These are phyloP conservation scores for Aspergillus ostianus DNA, from an alignment of 495 filamentous ascomycete genomes.

Conservation along the genomic window DNA sequence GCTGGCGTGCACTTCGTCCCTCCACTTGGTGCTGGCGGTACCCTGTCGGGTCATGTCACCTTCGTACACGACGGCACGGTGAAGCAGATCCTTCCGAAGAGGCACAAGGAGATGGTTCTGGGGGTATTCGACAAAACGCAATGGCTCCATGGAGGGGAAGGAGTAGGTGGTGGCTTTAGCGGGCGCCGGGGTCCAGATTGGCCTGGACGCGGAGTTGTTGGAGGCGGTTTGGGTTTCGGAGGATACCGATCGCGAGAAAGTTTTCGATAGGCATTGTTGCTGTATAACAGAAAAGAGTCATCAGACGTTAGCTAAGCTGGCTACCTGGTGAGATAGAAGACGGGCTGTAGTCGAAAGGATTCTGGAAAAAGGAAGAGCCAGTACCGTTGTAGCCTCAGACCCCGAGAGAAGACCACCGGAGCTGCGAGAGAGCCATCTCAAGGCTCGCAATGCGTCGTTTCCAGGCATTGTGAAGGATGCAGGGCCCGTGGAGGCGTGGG, in stretches of 20 bases:
- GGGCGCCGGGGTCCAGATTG: conserved; percentile 30
- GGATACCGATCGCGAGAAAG: conserved; percentile 66
- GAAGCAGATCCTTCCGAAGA: conserved; percentile 86
- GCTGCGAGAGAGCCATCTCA: conserved; percentile 44
- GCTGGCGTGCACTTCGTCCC: conserved; percentile 79
- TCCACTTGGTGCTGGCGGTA: conserved; percentile 80
- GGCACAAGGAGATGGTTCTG: conserved; percentile 80
- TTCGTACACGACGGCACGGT: conserved; percentile 90
- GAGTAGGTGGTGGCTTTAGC: conserved; percentile 82
- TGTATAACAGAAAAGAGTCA: conserved; percentile 2
- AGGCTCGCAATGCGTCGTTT: conserved; percentile 33
- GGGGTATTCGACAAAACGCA: conserved; percentile 74
- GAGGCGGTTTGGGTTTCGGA: conserved; percentile 56
- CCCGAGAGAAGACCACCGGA: conserved; percentile 42
- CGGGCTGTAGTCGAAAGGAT: not conserved
- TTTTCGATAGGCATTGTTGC: conserved; percentile 52
- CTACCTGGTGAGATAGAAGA: not conserved
- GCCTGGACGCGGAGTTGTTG: conserved; percentile 31
- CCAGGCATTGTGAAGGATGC: conserved; percentile 36
- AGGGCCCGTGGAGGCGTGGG: not conserved
- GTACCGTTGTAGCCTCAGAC: conserved; percentile 49
- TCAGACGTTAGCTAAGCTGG: not conserved
- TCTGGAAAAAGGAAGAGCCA: conserved; percentile 14
- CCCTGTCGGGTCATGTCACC: conserved; percentile 86
- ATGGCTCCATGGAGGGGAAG: conserved; percentile 87